Percentiles rank a stretch among this genome's conserved stretches.
Evolutionary conservation across 495 filamentous ascomycete genomes (phyloP).

Genomic region (Elasticomyces elasticus): DNA sequence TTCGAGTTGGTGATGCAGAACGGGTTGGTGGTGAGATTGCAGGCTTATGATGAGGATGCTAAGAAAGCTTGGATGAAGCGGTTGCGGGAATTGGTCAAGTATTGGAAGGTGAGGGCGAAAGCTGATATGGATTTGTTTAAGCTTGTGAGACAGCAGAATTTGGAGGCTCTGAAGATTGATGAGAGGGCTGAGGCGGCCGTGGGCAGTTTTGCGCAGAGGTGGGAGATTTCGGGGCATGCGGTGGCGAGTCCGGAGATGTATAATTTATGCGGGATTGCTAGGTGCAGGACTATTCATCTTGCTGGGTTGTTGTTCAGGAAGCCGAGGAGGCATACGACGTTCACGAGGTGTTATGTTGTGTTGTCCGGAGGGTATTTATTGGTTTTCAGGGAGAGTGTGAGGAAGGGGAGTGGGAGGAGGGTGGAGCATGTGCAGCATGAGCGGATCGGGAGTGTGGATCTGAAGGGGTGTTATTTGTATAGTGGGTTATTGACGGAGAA

Average conservation of each 20-base stretch:
- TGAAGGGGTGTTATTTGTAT: slow-evolving; percentile 65
- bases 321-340: slow-evolving; percentile 53
- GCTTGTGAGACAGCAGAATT: slow-evolving; percentile 47
- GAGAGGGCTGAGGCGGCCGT: slow-evolving; percentile 60
- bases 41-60: slow-evolving; percentile 49
- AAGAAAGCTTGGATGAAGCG: slow-evolving; percentile 58
- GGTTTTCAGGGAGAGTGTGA: slow-evolving; percentile 53
- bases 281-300: slow-evolving; percentile 50
- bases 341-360: slow-evolving; percentile 53
- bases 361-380: slow-evolving; percentile 54
- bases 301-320: slow-evolving; percentile 55
- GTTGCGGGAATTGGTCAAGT: slow-evolving; percentile 48
- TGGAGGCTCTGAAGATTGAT: slow-evolving; percentile 55
- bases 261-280: slow-evolving; percentile 57
- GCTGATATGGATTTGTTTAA: slow-evolving; percentile 50
- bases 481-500: slow-evolving; percentile 56
- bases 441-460: slow-evolving; percentile 47
- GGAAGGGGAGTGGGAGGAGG: slow-evolving; percentile 46
- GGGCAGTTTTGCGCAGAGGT: slow-evolving; percentile 60
- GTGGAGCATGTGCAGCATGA: slow-evolving; percentile 56
- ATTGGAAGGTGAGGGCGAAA: slow-evolving; percentile 53
- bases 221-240: slow-evolving; percentile 56
- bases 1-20: slow-evolving; percentile 59
- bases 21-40: slow-evolving; percentile 55
- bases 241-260: slow-evolving; percentile 56